Evolutionary conservation across 495 filamentous ascomycete genomes (phyloP).

Genomic region (Penicillium nucicola): DNA sequence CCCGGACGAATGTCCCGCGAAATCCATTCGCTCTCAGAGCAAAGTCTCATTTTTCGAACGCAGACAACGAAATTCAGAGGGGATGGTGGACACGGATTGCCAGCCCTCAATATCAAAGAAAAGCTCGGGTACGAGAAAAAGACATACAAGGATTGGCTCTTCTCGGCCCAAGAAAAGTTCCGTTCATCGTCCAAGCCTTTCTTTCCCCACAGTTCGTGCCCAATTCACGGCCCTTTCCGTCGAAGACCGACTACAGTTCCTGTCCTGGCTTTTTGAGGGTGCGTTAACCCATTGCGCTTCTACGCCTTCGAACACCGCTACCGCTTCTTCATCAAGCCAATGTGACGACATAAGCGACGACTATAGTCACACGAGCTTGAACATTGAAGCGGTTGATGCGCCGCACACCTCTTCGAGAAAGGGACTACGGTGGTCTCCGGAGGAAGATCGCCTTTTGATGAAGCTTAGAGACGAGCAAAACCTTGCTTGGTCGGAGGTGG

Average conservation of each 20-base stretch:
- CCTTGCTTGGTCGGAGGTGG: neutral
- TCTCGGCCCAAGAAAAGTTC: neutral
- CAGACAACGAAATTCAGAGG: neutral
- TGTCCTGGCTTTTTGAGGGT: slow-evolving; percentile 2
- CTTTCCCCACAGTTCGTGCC: neutral
- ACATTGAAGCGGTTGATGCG: neutral
- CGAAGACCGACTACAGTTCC: slow-evolving; percentile 13
- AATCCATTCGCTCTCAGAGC: neutral
- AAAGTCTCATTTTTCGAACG: neutral
- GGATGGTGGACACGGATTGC: neutral
- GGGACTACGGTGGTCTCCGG: neutral
- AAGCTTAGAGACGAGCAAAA: neutral
- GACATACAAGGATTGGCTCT: neutral
- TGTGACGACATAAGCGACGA: neutral
- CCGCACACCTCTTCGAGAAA: neutral
- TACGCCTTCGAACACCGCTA: neutral
- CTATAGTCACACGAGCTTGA: neutral
- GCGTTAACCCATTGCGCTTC: neutral
- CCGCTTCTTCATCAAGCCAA: neutral
- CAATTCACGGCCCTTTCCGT: slow-evolving; percentile 12
- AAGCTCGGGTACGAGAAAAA: neutral
- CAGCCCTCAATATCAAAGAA: neutral
- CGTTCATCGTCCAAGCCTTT: neutral
- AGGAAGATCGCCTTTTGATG: neutral
- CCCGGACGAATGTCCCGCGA: neutral